Evolutionary conservation across 2,329 filamentous ascomycete species (phyloP).

Genomic region (Monascus ruber): DNA sequence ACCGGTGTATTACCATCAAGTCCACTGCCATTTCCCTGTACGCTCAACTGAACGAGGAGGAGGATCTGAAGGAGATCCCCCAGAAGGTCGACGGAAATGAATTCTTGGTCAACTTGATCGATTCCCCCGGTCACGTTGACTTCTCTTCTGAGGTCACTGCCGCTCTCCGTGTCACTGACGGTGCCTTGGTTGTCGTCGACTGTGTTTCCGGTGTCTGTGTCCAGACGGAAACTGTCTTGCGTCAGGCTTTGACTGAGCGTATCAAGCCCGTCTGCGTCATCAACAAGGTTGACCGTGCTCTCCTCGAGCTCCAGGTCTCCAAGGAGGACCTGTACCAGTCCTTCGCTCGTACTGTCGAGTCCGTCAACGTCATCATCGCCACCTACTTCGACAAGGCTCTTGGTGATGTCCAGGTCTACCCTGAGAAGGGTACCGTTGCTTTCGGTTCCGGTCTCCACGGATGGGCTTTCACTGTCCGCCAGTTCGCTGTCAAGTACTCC

Average conservation of each 20-base stretch:
- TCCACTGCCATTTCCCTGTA: constrained; percentile 99
- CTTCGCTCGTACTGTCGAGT: constrained; percentile 99
- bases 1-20: constrained; percentile 99
- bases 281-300: constrained; percentile 99
- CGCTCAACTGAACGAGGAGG: constrained; percentile 64
- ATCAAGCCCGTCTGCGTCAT: constrained; percentile 99
- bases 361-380: constrained; percentile 98
- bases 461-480: constrained; percentile 98
- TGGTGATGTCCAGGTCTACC: constrained; percentile 97
- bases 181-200: constrained; percentile 99
- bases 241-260: constrained; percentile 98
- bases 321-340: constrained; percentile 99
- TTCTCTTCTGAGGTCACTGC: constrained; percentile 99
- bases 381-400: constrained; percentile 96
- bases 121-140: constrained; percentile 99
- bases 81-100: constrained; percentile 80
- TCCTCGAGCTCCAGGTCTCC: constrained; percentile 94
- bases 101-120: constrained; percentile 99
- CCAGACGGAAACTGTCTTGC: constrained; percentile 98
- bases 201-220: constrained; percentile 99
- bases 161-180: constrained; percentile 98
- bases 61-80: constrained; percentile 91
- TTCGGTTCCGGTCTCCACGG: constrained; percentile 99
- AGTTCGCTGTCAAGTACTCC: constrained; percentile 90
- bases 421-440: constrained; percentile 91